phyloP scores from a whole-genome alignment of 345 rosid species.

The Excoecaria cochinchinensis region DNA sequence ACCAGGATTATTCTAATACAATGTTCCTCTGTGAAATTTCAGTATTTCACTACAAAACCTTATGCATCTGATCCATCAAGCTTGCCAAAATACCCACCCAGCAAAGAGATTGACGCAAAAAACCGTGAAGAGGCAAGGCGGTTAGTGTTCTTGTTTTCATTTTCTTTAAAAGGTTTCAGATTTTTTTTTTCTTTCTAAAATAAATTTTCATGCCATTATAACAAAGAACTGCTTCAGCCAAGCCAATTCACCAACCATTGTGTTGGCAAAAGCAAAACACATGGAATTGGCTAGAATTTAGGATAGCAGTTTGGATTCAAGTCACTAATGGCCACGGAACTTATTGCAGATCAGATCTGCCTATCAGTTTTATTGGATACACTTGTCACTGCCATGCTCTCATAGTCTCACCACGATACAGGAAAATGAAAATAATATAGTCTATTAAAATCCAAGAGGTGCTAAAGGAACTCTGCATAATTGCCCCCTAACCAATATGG shows the following conservation, averaged over 20 bases:
- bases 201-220: background rate
- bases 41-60: slow-evolving; percentile 86
- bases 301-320: background rate
- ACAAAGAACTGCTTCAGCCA: background rate
- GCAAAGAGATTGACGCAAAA: slow-evolving; percentile 95
- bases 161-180: background rate
- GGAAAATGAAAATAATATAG: slow-evolving; percentile 5
- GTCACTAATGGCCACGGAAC: background rate
- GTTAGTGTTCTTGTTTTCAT: slow-evolving; percentile 35
- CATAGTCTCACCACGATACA: slow-evolving; percentile 1
- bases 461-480: background rate
- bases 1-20: slow-evolving; percentile 13
- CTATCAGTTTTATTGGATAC: background rate
- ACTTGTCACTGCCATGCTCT: background rate
- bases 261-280: background rate
- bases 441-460: background rate
- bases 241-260: background rate
- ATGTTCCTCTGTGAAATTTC: slow-evolving; percentile 26
- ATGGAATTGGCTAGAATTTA: background rate
- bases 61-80: slow-evolving; percentile 92
- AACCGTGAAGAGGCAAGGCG: slow-evolving; percentile 69
- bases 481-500: slow-evolving; percentile 3
- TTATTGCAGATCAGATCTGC: slow-evolving; percentile 1
- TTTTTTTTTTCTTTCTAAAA: background rate
- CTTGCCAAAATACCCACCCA: slow-evolving; percentile 85